Evolutionary conservation across 1,139 yeast species (phyloP), one percentile per base, ranked within the genome.

Genomic region (Spathaspora sp.): DNA sequence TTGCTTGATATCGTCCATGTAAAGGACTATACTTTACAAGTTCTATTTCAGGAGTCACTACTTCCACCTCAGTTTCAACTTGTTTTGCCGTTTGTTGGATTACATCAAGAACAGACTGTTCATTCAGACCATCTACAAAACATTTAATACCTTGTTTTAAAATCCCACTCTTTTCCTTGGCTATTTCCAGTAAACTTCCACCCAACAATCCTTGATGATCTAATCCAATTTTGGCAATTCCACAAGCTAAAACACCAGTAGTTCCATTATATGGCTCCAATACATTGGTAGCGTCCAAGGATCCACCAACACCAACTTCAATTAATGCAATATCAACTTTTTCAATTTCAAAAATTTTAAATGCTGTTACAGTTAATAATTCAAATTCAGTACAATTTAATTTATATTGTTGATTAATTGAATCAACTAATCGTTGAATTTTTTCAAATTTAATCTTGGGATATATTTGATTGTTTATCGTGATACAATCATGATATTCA

Each of bases 291-390:
- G 97, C 90, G 65, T 91, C 98, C 33, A 84, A 63, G 38, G 88
- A 63, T 0, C 98, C 98, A 2, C 98, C 98, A 6, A 91, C 70
- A 0, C 98, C 98, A 2, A 89, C 97, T 60, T 91, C 98, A 27
- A 91, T 67, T 1, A 90, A 80, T 0, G 96, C 96, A 51, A 86
- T 66, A 31, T 84, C 82, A 2, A 89, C 86, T 10, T 73, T 65
- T 42, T 76, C 75, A 7, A 75, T 59, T 41, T 75, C 76, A 63
- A 91, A 91, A 31, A 88, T 80, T 57, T 84, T 80, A 55, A 88
- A 82, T 1, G 97, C 97, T 0, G 87, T 80, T 11, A 89, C 93
- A 0, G 97, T 89, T 43, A 89, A 68, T 2, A 88, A 59, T 61
- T 91, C 98, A 64, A 91, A 91, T 60, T 89, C 96, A 0, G 97